Evolutionary conservation across 2,329 filamentous ascomycete genomes (phyloP), one percentile per base, ranked within the genome.

Genomic region (Pseudogymnoascus sp.): DNA sequence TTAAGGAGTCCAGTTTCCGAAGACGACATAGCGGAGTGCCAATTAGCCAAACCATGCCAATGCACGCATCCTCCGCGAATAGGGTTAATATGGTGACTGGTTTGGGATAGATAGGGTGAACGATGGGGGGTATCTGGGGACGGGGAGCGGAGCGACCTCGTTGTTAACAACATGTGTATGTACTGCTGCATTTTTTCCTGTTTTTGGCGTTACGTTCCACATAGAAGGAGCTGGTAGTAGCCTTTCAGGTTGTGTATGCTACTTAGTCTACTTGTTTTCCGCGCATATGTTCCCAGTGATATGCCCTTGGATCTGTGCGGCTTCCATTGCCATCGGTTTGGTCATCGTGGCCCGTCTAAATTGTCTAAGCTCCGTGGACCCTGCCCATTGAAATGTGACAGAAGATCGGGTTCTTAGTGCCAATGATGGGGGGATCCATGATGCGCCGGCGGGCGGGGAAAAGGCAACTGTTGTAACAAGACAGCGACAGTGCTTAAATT

Each of bases 1-100:
- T 78, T 86, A 85, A 80, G 65, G 47, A 35, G 16, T 35, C 29
- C 29, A 56, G 29, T n/a, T 56, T 56, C 29, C 5, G 26, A 33
- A 14, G 50, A 33, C 29, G 16, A 56, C 16, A 33, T 35, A 56
- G 50, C 50, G 50, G 50, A 56, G 50, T 56, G 50, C 29, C 26
- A 56, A 31, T 56, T 56, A 33, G 29, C 50, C 50, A 56, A 56
- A 56, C 6, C 50, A 26, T 56, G 50, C 29, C 50, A 33, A 33
- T 14, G 50, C 50, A 21, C 50, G 29, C 50, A 35, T 21, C 16
- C 50, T 56, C 50, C 50, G 50, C 29, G 29, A 56, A 56, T n/a
- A 56, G 50, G 50, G 26, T 33, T 56, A 56, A 56, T 56, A 56
- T 21, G 50, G 29, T 56, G 50, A 6, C 2, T 19, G 50, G 50